A percentile compares a stretch with the other conserved stretches of the same genome.
Evolutionary conservation across 129 eudicot genomes (phyloP).

Genomic region (Solidago caesia): DNA sequence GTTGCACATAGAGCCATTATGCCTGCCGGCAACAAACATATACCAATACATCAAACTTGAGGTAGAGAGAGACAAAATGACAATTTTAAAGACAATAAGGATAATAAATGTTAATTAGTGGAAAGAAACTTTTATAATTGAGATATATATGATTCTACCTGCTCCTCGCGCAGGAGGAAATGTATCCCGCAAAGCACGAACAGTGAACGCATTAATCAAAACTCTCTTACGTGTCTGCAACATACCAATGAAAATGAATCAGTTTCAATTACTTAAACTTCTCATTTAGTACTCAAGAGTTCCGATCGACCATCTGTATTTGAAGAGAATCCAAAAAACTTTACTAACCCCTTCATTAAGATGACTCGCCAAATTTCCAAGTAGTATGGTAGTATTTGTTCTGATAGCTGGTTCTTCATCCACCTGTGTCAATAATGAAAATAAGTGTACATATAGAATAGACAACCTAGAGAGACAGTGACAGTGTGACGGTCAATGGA

Average conservation of each 20-base stretch:
- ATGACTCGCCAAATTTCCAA: slow-evolving; percentile 85
- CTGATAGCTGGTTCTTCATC: slow-evolving; percentile 96
- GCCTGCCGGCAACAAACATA: slow-evolving; percentile 55
- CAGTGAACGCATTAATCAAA: slow-evolving; percentile 91
- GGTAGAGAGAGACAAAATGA: slow-evolving; percentile 5
- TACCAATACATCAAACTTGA: neutral
- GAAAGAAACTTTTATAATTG: neutral
- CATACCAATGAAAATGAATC: slow-evolving; percentile 12
- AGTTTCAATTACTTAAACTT: slow-evolving; percentile 16
- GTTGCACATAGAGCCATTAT: slow-evolving; percentile 90
- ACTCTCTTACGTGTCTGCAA: slow-evolving; percentile 87
- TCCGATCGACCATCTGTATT: neutral
- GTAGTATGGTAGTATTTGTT: slow-evolving; percentile 87
- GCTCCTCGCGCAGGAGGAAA: slow-evolving; percentile 98
- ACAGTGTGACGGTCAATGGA: neutral
- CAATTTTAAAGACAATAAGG: neutral
- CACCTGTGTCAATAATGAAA: slow-evolving; percentile 46
- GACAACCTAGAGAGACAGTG: neutral
- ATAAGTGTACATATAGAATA: neutral
- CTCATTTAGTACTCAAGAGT: neutral
- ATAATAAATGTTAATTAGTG: neutral
- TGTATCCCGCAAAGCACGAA: slow-evolving; percentile 90
- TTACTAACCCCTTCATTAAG: slow-evolving; percentile 93
- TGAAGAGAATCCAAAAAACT: slow-evolving; percentile 25
- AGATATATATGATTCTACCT: slow-evolving; percentile 41